Evolutionary conservation across 2,329 filamentous ascomycete species (phyloP).

Genomic region (Fusarium tjaetaba): DNA sequence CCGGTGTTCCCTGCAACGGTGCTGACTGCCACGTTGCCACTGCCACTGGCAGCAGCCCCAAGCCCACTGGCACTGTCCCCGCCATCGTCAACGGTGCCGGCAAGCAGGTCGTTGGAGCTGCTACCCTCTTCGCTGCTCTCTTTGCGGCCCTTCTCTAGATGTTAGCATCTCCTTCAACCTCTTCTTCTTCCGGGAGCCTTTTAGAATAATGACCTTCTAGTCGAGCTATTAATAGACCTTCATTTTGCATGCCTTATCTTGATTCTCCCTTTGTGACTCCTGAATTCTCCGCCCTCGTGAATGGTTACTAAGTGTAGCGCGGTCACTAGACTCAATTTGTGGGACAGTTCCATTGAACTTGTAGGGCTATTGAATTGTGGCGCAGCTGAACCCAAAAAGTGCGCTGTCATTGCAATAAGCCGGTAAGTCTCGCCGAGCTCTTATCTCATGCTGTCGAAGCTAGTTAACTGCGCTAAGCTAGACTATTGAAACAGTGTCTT

Average conservation of each 20-base stretch:
- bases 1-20: neutral
- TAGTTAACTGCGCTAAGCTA: neutral
- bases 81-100: conserved; percentile 21
- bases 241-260: neutral
- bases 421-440: neutral
- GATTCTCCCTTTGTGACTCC: neutral
- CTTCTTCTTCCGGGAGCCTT: neutral
- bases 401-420: fast-evolving
- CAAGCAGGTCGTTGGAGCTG: conserved; percentile 31
- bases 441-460: neutral
- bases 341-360: neutral
- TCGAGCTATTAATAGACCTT: neutral
- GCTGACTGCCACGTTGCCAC: neutral
- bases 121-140: conserved; percentile 31
- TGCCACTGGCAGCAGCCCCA: neutral
- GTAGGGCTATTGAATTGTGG: neutral
- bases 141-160: conserved; percentile 29
- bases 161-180: neutral
- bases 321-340: neutral
- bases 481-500: neutral
- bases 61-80: neutral
- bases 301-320: too few relatives aligned
- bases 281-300: fast-evolving
- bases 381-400: neutral
- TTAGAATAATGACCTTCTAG: neutral